Evolutionary conservation across 257 asterid genomes (phyloP).

Genomic region (Fraxinus pennsylvanica): DNA sequence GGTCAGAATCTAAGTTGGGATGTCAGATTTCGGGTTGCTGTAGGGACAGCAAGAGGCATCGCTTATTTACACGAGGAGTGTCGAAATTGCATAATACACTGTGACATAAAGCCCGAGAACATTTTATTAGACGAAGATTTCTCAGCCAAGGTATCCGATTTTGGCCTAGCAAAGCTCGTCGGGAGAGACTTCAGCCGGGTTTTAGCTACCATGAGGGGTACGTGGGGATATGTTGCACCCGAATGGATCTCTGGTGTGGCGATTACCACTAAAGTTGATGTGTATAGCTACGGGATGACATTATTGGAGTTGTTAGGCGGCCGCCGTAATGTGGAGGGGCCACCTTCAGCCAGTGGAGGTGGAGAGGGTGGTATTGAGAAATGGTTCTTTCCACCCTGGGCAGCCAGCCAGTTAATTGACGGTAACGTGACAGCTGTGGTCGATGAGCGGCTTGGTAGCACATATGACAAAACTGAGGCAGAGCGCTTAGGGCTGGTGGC

Average conservation of each 20-base stretch:
- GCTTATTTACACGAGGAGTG: slow-evolving; percentile 85
- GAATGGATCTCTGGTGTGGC: slow-evolving; percentile 90
- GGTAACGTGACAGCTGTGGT: slow-evolving; percentile 54
- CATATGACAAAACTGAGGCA: slow-evolving; percentile 52
- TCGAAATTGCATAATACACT: slow-evolving; percentile 62
- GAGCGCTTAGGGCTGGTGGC: slow-evolving; percentile 56
- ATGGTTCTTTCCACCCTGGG: slow-evolving; percentile 84
- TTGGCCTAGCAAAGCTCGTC: slow-evolving; percentile 74
- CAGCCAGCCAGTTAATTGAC: slow-evolving; percentile 56
- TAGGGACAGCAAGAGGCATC: slow-evolving; percentile 69
- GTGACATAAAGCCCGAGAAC: slow-evolving; percentile 83
- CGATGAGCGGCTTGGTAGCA: slow-evolving; percentile 54
- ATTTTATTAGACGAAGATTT: slow-evolving; percentile 64
- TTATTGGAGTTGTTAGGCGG: slow-evolving; percentile 69
- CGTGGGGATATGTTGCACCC: slow-evolving; percentile 88
- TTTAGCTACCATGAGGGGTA: slow-evolving; percentile 73
- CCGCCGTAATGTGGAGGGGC: slow-evolving; percentile 66
- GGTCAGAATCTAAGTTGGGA: slow-evolving; percentile 68
- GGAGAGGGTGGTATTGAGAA: slow-evolving; percentile 44
- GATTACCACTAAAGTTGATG: slow-evolving; percentile 77
- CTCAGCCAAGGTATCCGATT: slow-evolving; percentile 75
- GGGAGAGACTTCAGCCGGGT: slow-evolving; percentile 79
- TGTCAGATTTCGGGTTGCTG: slow-evolving; percentile 55
- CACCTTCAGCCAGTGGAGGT: slow-evolving; percentile 51
- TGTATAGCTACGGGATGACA: slow-evolving; percentile 84